These are phyloP conservation scores for Microascus cirrosus DNA, from an alignment of 2,329 filamentous ascomycete species.

Conservation along the genomic window DNA sequence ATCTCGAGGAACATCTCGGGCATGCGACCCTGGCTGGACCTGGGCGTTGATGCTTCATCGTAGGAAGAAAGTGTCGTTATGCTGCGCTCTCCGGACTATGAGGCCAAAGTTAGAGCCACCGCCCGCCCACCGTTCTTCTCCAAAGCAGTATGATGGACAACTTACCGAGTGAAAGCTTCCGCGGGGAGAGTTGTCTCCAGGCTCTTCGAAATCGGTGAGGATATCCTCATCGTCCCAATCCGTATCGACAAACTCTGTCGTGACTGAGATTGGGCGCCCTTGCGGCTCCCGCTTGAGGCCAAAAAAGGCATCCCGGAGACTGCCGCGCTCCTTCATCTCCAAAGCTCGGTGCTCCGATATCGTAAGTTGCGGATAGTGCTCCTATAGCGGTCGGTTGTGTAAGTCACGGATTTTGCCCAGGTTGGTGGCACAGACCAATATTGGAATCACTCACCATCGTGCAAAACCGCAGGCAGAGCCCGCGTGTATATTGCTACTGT, in stretches of 20 bases:
- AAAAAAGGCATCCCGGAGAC: slow-evolving; percentile 49
- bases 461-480: not conserved
- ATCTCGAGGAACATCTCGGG: slow-evolving; percentile 47
- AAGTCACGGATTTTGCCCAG: not conserved
- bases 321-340: slow-evolving; percentile 41
- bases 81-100: slow-evolving; percentile 59
- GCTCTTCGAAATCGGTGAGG: slow-evolving; percentile 40
- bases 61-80: slow-evolving; percentile 81
- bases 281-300: slow-evolving; percentile 38
- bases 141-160: slow-evolving; percentile 6
- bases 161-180: slow-evolving; percentile 63
- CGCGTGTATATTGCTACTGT: not conserved
- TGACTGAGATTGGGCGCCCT: slow-evolving; percentile 53
- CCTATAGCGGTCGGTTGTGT: not conserved
- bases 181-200: slow-evolving; percentile 49
- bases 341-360: slow-evolving; percentile 10
- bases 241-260: slow-evolving; percentile 70
- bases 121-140: not conserved
- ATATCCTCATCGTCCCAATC: slow-evolving; percentile 54
- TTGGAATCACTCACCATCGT: not conserved
- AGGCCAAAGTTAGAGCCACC: slow-evolving; percentile 3
- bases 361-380: slow-evolving; percentile 1
- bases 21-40: slow-evolving; percentile 48
- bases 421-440: not conserved
- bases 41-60: slow-evolving; percentile 72